phyloP scores from a whole-genome alignment of 805 yeast genomes.

The Candida ulmi region DNA sequence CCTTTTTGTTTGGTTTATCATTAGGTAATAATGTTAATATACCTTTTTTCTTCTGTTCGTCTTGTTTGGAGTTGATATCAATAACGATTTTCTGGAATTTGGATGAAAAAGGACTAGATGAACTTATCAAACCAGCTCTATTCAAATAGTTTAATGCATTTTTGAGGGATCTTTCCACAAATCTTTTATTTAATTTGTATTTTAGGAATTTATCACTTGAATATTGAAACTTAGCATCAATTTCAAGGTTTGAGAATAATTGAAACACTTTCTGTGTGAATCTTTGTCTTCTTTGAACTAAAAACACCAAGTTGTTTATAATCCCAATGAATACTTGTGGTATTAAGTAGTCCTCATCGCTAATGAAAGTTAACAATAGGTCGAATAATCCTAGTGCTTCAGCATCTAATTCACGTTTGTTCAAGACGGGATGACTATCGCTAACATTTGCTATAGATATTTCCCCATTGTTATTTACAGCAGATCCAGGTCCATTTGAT shows the following conservation, averaged over 20 bases:
- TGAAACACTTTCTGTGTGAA: slow-evolving; percentile 51
- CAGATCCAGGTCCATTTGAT: slow-evolving; percentile 1
- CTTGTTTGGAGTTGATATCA: slow-evolving; percentile 18
- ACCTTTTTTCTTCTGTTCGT: slow-evolving; percentile 23
- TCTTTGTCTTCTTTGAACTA: slow-evolving; percentile 65
- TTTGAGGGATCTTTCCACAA: slow-evolving; percentile 55
- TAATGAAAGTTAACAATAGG: slow-evolving; percentile 48
- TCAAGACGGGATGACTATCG: slow-evolving; percentile 60
- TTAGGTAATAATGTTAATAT: slow-evolving; percentile 19
- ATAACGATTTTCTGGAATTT: slow-evolving; percentile 16
- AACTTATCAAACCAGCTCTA: slow-evolving; percentile 26
- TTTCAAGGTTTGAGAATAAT: slow-evolving; percentile 55
- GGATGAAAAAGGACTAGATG: slow-evolving; percentile 12
- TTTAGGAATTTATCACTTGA: slow-evolving; percentile 32
- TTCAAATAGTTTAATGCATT: slow-evolving; percentile 36
- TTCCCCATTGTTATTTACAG: slow-evolving; percentile 11
- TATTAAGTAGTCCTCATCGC: slow-evolving; percentile 48
- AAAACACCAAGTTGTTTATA: slow-evolving; percentile 53
- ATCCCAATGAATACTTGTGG: slow-evolving; percentile 63
- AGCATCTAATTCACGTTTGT: slow-evolving; percentile 48
- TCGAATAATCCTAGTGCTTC: slow-evolving; percentile 73
- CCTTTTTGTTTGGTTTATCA: slow-evolving; percentile 23
- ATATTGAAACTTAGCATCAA: slow-evolving; percentile 47
- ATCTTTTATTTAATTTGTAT: slow-evolving; percentile 52
- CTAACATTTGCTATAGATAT: slow-evolving; percentile 15